phyloP scores from a whole-genome alignment of 257 asterid genomes.

The Solanum dulcamara region DNA sequence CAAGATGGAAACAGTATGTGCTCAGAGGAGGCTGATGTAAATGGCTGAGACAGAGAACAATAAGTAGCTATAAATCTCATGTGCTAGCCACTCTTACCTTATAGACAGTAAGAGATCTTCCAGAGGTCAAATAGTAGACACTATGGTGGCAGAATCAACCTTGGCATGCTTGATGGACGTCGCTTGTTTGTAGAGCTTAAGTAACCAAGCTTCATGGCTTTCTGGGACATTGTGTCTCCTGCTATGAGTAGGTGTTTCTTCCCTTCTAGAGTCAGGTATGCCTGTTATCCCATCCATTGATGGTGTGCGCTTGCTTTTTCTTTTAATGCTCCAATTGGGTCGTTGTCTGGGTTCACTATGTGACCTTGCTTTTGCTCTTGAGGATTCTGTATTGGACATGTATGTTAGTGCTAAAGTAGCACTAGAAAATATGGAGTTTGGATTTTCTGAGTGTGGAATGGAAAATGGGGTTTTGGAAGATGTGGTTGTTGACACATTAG shows the following conservation, averaged over 20 bases:
- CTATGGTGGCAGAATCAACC: conserved; percentile 8
- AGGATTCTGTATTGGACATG: conserved; percentile 57
- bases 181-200: conserved; percentile 24
- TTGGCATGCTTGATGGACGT: conserved; percentile 16
- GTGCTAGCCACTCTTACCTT: not conserved
- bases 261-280: not conserved
- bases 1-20: conserved; percentile 23
- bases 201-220: conserved; percentile 34
- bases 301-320: conserved; percentile 27
- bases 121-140: conserved; percentile 14
- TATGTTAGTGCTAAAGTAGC: conserved; percentile 29
- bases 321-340: conserved; percentile 28
- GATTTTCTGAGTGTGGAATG: conserved; percentile 5
- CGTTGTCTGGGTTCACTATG: conserved; percentile 71
- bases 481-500: conserved; percentile 17
- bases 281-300: conserved; percentile 25
- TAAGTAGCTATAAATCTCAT: conserved; percentile 18
- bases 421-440: conserved; percentile 6
- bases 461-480: conserved; percentile 7
- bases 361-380: conserved; percentile 65
- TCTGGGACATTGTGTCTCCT: conserved; percentile 15
- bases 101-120: not conserved
- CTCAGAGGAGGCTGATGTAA: conserved; percentile 39
- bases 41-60: not conserved
- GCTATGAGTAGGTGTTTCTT: not conserved